A percentile compares a stretch with the other conserved stretches of the same genome.
These are phyloP conservation scores for Teunomyces funiuensis DNA, from an alignment of 805 yeast species.

Conservation along the genomic window DNA sequence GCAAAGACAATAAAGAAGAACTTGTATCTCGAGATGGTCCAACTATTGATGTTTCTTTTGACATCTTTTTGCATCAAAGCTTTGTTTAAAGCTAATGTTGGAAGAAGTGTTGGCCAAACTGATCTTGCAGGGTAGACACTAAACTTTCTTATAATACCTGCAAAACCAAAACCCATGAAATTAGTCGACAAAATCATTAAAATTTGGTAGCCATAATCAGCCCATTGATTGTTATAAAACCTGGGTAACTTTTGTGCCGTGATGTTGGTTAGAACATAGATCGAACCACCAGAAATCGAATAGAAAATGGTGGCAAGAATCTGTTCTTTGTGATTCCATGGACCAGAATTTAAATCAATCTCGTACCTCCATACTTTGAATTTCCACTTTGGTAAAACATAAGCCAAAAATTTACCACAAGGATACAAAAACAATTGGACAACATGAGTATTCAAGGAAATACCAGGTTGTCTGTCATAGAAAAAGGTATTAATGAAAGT, in stretches of 20 bases:
- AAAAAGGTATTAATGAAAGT: slow-evolving; percentile 57
- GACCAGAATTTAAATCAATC: slow-evolving; percentile 53
- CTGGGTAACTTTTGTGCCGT: slow-evolving; percentile 21
- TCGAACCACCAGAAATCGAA: slow-evolving; percentile 30
- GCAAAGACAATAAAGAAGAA: slow-evolving; percentile 17
- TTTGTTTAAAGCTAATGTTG: slow-evolving; percentile 28
- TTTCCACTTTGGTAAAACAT: slow-evolving; percentile 39
- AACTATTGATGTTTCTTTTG: slow-evolving; percentile 28
- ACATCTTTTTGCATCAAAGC: slow-evolving; percentile 25
- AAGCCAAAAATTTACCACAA: slow-evolving; percentile 36
- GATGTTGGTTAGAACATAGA: slow-evolving; percentile 21
- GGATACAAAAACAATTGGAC: slow-evolving; percentile 48
- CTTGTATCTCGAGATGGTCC: slow-evolving; percentile 28
- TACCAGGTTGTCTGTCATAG: slow-evolving; percentile 51
- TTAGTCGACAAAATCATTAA: slow-evolving; percentile 14
- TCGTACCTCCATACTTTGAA: slow-evolving; percentile 10
- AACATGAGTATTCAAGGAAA: slow-evolving; percentile 43
- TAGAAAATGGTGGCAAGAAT: slow-evolving; percentile 55
- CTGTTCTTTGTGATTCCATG: slow-evolving; percentile 65
- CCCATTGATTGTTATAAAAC: slow-evolving; percentile 26
- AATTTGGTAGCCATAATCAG: slow-evolving; percentile 17
- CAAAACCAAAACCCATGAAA: slow-evolving; percentile 19
- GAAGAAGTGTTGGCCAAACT: slow-evolving; percentile 50
- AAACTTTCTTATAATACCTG: slow-evolving; percentile 20
- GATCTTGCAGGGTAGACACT: slow-evolving; percentile 51